Evolutionary conservation across 257 asterid genomes (phyloP).

Genomic region (Euphrasia confusa): DNA sequence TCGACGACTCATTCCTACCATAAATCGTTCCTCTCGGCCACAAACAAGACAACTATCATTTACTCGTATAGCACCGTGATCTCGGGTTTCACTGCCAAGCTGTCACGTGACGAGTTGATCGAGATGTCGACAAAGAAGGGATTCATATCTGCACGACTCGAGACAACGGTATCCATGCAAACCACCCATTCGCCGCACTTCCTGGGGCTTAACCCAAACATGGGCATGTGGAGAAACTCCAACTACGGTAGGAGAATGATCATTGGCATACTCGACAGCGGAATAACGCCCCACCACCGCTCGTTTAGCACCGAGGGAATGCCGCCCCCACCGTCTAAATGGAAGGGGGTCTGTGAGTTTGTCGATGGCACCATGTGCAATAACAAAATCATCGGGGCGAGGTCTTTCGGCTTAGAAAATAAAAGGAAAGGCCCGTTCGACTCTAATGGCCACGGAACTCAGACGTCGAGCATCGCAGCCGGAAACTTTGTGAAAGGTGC

Average conservation of each 20-base stretch:
- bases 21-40: too few species aligned
- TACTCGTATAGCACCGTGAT: too few species aligned
- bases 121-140: neutral
- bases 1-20: too few species aligned
- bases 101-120: too few species aligned
- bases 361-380: too few species aligned
- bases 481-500: too few species aligned
- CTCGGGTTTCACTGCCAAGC: too few species aligned
- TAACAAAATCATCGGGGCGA: neutral
- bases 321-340: neutral
- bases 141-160: slow-evolving; percentile 22
- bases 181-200: slow-evolving; percentile 33
- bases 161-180: slow-evolving; percentile 11
- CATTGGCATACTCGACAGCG: neutral
- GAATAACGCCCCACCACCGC: neutral
- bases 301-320: neutral
- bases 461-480: too few species aligned
- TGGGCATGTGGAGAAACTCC: neutral
- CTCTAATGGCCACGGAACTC: slow-evolving; percentile 1
- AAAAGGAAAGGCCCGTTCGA: neutral
- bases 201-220: slow-evolving; percentile 28
- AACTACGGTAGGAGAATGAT: neutral
- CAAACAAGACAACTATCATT: too few species aligned
- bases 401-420: neutral
- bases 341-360: too few species aligned